These are phyloP conservation scores for Exophiala lecanii-corni DNA, from an alignment of 2,329 filamentous ascomycete species.

Conservation along the genomic window DNA sequence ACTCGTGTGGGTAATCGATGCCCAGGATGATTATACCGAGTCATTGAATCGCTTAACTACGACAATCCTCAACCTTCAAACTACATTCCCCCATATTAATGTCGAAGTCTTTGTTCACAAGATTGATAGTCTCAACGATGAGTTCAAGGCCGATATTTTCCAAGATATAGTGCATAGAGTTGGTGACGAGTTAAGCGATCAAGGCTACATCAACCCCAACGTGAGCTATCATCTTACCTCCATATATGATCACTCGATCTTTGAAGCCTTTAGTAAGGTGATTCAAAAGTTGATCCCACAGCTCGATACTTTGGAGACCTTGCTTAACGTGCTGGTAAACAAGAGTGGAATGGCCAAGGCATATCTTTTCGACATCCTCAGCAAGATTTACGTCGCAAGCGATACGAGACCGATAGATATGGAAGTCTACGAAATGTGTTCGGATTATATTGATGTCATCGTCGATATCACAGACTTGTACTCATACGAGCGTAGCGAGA, in stretches of 20 bases:
- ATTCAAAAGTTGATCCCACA: conserved; percentile 97
- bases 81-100: conserved; percentile 87
- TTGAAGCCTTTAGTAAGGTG: conserved; percentile 96
- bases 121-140: conserved; percentile 93
- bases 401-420: conserved; percentile 91
- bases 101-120: conserved; percentile 99
- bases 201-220: conserved; percentile 86
- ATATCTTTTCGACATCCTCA: conserved; percentile 94
- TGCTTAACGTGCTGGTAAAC: conserved; percentile 89
- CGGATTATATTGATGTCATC: conserved; percentile 97
- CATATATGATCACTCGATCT: conserved; percentile 98
- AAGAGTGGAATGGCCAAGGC: conserved; percentile 96
- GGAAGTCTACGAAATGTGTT: conserved; percentile 95
- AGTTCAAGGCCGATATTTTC: conserved; percentile 94
- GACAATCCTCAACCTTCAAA: conserved; percentile 84
- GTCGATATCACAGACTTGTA: conserved; percentile 96
- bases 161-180: conserved; percentile 95
- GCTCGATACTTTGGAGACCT: conserved; percentile 82
- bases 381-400: conserved; percentile 97
- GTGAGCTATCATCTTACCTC: conserved; percentile 94
- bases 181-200: conserved; percentile 89
- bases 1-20: conserved; percentile 97
- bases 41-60: conserved; percentile 80
- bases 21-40: conserved; percentile 95
- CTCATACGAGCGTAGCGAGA: conserved; percentile 50